Evolutionary conservation across 1,139 yeast species (phyloP), one percentile per base, ranked within the genome.

Genomic region (Kodamaea plutei): DNA sequence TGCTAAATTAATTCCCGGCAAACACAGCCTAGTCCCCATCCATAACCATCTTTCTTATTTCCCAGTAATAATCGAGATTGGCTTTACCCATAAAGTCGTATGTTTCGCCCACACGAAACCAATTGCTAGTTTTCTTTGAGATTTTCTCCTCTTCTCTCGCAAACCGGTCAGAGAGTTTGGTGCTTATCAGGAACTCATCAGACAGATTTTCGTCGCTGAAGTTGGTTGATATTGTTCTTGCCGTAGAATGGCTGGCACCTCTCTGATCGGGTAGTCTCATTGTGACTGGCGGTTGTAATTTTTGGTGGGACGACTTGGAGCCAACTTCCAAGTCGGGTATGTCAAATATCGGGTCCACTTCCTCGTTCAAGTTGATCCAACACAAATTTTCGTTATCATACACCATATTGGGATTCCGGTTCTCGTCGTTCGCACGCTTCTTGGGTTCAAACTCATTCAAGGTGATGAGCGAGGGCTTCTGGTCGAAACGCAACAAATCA

Each of bases 331-430:
- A 50, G 37, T 66, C 73, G 2, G 76, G 79, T 20, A 77, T 52
- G 9, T 69, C 78, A 44, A 79, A 76, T 4, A 79, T 75, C 37
- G 45, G 37, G n/a, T 75, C 78, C 15, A 58, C 65, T 12, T 66
- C 69, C 19, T 57, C 64, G 24, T 66, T 68, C 25, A 48, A 36
- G 33, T 50, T 52, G 26, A 52, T 42, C 55, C 87, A 79, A 39
- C 74, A 61, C 51, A 79, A 55, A 33, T 72, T 70, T 15, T 66
- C 69, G 4, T 75, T 69, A 45, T 79, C 84, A 48, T 76, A 79
- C 25, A 69, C 64, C 87, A 80, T 80, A 37, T 74, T 71, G 4
- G 43, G 38, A 19, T 43, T 43, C 21, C 38, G 28, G 16, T 35
- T 39, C 6, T 42, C 45, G 36, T 16, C 37, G 30, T 15, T 39